Evolutionary conservation across 176 grass and related monocot genomes (phyloP), one percentile per base, ranked within the genome.

Genomic region (Pontederia crassipes): DNA sequence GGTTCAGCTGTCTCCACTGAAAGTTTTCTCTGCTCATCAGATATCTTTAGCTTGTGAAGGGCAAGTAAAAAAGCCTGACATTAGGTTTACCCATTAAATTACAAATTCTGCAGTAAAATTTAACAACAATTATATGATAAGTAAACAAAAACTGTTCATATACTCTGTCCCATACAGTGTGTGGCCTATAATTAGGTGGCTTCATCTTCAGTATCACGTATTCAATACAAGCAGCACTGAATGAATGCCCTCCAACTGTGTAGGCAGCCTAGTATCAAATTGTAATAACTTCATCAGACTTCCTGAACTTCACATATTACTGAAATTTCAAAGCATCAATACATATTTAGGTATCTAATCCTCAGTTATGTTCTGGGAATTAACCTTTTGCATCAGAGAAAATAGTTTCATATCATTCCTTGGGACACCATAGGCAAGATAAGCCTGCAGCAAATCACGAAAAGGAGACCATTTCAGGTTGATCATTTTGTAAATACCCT

Each of bases 391-490:
- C 91, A 90, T 96, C 13, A 96, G 54, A 4, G 83, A 96, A 68
- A 90, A 90, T 27, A 90, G 49, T 77, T 96, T 96, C 69, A 90
- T 85, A 45, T 96, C 86, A 50, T 75, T 89, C 45, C 91, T 64
- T 9, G 91, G 91, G 64, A 96, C 91, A 24, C 91, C 91, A 57
- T 96, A 90, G n/a, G 91, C 91, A 78, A 96, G 87, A 82, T 90
- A 96, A 68, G 92, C 87, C 87, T 90, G 72, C 48, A 76, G 66
- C 17, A 63, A 46, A 26, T 18, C 12, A 50, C 11, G 27, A 10
- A 27, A 9, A 64, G 12, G 13, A 26, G 27, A 13, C 27, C 45
- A 49, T 49, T 27, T 65, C 62, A 15, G 17, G 8, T 0, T 60
- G 2, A 16, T 8, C n/a, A 10, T 46, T 6, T 46, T 8, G 3